Base-by-base conservation (phyloP, 2,329 filamentous ascomycete genomes). In the Botryotinia calthae region DNA sequence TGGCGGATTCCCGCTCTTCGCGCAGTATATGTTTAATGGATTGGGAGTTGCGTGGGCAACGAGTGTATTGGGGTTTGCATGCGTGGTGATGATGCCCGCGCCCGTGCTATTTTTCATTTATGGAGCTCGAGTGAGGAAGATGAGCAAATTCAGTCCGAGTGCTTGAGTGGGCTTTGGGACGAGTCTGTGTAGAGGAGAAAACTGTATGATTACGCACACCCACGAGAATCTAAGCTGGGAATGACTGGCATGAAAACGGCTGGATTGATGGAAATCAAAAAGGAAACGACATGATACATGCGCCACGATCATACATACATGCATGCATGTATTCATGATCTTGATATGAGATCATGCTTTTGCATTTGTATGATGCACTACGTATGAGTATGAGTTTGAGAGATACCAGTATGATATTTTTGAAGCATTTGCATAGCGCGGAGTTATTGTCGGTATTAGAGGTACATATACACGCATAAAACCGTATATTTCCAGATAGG, bases 1-100 rank as follows among this genome's bases (percentile, higher is more conserved):
- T 0, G 87, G 85, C 0, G 86, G 83, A 0, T 91, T 91, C 72
- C 89, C 89, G 0, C 79, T 91, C 0, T 91, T 91, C 74, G 86
- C 87, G 0, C 81, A 90, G 1, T 86, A 88, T 71, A 87, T 83
- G 82, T 84, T 83, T 70, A 72, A 78, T n/a, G 72, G 69, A 1
- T 73, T 85, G 28, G 82, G 81, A 1, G 81, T 83, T 12, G 78
- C 74, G 12, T 83, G 83, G 81, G 83, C 83, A 1, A 82, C 80
- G 79, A 79, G 3, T 81, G 83, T 76, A 0, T 42, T 77, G 34
- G 75, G 80, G 0, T 63, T 70, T 31, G 37, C 48, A 31, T 54
- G 44, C 25, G n/a, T 70, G n/a, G 65, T 28, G 3, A 61, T 59
- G 46, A 22, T 73, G 18, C 71, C 71, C 1, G 64, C 56, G 16